Conservation (phyloP, 78 protist species). For the Tieghemostelium lacteum region DNA sequence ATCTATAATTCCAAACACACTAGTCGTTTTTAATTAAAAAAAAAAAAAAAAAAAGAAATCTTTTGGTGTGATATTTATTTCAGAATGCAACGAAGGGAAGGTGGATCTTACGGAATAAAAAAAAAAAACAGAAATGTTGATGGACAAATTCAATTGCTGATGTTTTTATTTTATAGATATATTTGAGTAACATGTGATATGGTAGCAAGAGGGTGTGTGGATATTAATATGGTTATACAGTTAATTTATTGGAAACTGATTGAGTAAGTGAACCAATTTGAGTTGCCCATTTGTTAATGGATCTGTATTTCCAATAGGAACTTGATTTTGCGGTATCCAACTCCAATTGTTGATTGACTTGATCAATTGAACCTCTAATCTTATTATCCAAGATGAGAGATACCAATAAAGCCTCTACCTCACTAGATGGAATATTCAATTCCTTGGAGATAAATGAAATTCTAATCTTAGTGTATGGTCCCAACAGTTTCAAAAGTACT, state of each 20-base stretch:
- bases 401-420: conserved; percentile 93
- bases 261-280: conserved; percentile 61
- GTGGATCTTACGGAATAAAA: no score
- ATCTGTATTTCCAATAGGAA: conserved; percentile 68
- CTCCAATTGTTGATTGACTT: conserved; percentile 84
- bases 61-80: no score
- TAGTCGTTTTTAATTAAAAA: no score
- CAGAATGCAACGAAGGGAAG: no score
- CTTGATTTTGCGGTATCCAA: conserved; percentile 74
- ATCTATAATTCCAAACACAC: no score
- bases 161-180: no score
- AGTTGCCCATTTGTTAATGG: conserved; percentile 79
- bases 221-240: no score
- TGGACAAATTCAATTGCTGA: no score
- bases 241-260: conserved; percentile 41
- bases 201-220: no score
- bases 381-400: conserved; percentile 92
- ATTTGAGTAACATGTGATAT: no score
- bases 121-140: no score
- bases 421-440: conserved; percentile 85
- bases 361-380: conserved; percentile 91
- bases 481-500: conserved; percentile 89
- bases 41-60: no score
- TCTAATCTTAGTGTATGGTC: conserved; percentile 95
- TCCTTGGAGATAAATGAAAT: conserved; percentile 91